Percentiles rank a stretch among this genome's conserved stretches.
Evolutionary conservation across 768 basidiomycete genomes (phyloP).

Genomic region (Lentinus brumalis): DNA sequence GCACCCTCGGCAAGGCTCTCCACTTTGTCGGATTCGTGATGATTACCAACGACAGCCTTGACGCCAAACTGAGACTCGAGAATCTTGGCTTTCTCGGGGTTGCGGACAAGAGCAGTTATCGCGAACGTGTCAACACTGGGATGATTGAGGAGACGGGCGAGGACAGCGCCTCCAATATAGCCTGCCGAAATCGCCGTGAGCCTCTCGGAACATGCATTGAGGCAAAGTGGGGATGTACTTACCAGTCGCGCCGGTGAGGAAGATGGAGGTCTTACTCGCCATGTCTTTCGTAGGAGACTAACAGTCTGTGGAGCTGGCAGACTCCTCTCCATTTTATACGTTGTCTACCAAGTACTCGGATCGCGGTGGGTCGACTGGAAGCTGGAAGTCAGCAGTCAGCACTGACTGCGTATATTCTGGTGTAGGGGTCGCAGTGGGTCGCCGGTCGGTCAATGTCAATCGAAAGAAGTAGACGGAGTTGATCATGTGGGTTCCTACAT

Average conservation of each 20-base stretch:
- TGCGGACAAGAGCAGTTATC: conserved; percentile 50
- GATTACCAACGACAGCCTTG: conserved; percentile 23
- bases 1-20: conserved; percentile 42
- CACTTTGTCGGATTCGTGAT: conserved; percentile 39
- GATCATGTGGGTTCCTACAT: too few species aligned
- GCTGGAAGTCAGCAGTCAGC: too few species aligned
- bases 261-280: conserved; percentile 36
- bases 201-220: neutral
- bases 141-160: conserved; percentile 48
- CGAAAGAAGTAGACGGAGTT: too few species aligned
- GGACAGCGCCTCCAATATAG: conserved; percentile 59
- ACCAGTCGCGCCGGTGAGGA: conserved; percentile 51
- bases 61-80: conserved; percentile 24
- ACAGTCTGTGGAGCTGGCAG: too few species aligned
- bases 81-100: conserved; percentile 38
- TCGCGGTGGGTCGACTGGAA: too few species aligned
- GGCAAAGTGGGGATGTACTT: neutral
- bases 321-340: too few species aligned
- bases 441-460: too few species aligned
- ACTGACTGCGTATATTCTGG: too few species aligned
- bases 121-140: conserved; percentile 43
- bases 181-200: conserved; percentile 32
- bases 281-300: too few species aligned
- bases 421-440: too few species aligned
- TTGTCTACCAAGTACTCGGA: too few species aligned